A percentile compares a stretch with the other conserved stretches of the same genome.
Evolutionary conservation across 2,329 filamentous ascomycete genomes (phyloP).

Genomic region (Monosporascus sp.): DNA sequence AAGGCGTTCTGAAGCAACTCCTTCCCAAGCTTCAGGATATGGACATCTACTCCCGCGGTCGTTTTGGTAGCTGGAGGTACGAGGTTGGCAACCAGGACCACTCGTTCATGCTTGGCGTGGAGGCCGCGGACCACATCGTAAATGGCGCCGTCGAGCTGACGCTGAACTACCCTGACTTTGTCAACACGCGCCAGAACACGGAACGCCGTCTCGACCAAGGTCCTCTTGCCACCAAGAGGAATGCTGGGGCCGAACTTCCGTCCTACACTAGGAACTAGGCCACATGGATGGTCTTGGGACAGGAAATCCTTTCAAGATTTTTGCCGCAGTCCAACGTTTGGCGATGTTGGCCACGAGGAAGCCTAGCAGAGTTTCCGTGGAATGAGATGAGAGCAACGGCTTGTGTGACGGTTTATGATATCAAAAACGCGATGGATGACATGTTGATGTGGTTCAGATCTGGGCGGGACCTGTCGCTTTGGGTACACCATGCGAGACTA

Average conservation of each 20-base stretch:
- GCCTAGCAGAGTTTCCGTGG: conserved; percentile 14
- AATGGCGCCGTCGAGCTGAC: conserved; percentile 88
- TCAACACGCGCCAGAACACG: conserved; percentile 70
- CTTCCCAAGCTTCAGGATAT: conserved; percentile 87
- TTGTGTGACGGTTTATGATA: neutral
- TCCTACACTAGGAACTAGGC: conserved; percentile 23
- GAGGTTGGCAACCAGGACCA: conserved; percentile 95
- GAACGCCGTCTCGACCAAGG: conserved; percentile 57
- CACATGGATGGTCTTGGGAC: conserved; percentile 10
- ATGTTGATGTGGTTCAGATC: neutral
- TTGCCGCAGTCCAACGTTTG: neutral
- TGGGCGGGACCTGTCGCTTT: neutral
- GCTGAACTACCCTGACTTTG: conserved; percentile 94
- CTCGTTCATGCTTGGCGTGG: conserved; percentile 94
- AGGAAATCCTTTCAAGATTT: conserved; percentile 7
- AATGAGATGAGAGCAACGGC: neutral
- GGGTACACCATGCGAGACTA: neutral
- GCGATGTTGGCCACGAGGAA: neutral
- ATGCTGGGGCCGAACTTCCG: conserved; percentile 33
- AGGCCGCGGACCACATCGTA: conserved; percentile 86
- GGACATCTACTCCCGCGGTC: conserved; percentile 92
- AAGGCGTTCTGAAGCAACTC: conserved; percentile 87
- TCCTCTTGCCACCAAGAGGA: conserved; percentile 28
- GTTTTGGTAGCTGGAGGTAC: conserved; percentile 97
- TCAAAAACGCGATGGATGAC: neutral